Percentiles rank a stretch among this genome's conserved stretches.
Evolutionary conservation across 805 yeast genomes (phyloP).

Genomic region (Candida xyloterini): DNA sequence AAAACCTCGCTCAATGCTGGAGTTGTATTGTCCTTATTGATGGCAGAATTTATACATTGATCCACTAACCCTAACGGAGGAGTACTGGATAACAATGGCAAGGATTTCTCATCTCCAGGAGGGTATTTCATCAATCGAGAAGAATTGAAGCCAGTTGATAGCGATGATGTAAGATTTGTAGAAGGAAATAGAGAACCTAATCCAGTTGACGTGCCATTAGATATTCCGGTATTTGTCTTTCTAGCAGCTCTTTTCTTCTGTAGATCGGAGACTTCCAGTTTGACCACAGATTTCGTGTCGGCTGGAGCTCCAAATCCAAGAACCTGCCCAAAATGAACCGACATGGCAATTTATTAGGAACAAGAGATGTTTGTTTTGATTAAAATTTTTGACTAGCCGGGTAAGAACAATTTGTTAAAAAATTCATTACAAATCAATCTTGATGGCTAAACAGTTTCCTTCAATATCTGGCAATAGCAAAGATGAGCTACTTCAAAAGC

Average conservation of each 20-base stretch:
- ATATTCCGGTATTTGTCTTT: conserved; percentile 14
- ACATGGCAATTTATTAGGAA: conserved; percentile 18
- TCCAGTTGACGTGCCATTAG: conserved; percentile 9
- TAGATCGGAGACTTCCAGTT: conserved; percentile 24
- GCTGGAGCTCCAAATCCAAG: conserved; percentile 21
- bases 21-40: conserved; percentile 53
- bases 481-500: conserved; percentile 23
- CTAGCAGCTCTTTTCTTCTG: conserved; percentile 29
- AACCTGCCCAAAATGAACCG: conserved; percentile 30
- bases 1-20: conserved; percentile 55
- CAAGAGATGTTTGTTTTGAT: conserved; percentile 6
- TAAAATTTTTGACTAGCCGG: conserved; percentile 11
- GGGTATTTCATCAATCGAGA: conserved; percentile 21
- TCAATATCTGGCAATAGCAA: neutral
- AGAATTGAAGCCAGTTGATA: conserved; percentile 15
- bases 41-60: conserved; percentile 59
- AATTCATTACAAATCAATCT: conserved; percentile 3
- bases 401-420: conserved; percentile 2
- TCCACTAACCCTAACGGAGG: conserved; percentile 58
- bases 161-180: conserved; percentile 4
- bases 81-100: conserved; percentile 49
- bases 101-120: conserved; percentile 23
- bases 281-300: conserved; percentile 14
- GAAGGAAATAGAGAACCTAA: conserved; percentile 15
- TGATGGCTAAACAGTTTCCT: conserved; percentile 6